Conservation (phyloP, 2,329 filamentous ascomycete genomes). For the Amphichorda felina region DNA sequence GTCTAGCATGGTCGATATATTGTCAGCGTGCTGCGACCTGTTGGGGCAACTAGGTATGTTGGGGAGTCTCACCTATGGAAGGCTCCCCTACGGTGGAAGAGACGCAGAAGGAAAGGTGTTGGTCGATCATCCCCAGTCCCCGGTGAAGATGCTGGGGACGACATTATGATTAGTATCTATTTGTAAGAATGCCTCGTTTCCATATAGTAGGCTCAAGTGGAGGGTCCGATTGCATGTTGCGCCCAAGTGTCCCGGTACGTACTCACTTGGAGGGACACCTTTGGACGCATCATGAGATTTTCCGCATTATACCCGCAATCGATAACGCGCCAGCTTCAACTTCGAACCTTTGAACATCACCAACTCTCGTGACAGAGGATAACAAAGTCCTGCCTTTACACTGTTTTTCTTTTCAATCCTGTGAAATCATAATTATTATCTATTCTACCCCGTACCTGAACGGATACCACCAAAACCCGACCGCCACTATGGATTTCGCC, state of each 20-base stretch:
- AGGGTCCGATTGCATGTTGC: background rate
- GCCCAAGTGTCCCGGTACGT: no score
- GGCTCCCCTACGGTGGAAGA: slow-evolving; percentile 66
- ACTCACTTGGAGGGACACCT: background rate
- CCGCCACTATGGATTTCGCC: slow-evolving; percentile 76
- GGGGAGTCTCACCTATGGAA: slow-evolving; percentile 50
- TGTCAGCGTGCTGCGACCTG: background rate
- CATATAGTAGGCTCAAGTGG: no score
- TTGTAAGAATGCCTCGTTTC: background rate
- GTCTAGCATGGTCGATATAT: slow-evolving; percentile 26
- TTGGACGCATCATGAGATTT: slow-evolving; percentile 6
- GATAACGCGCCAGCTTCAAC: slow-evolving; percentile 7
- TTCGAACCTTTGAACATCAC: background rate
- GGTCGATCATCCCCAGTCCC: slow-evolving; percentile 54
- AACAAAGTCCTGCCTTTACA: no score
- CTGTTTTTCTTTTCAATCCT: no score
- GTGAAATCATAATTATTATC: no score
- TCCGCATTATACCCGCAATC: slow-evolving; percentile 15
- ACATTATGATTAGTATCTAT: slow-evolving; percentile 26
- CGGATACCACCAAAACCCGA: background rate
- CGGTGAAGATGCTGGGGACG: slow-evolving; percentile 61
- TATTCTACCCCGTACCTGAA: no score
- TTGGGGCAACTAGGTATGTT: background rate
- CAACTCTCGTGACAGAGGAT: no score
- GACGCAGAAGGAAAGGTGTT: slow-evolving; percentile 74